phyloP scores from a whole-genome alignment of 2,329 filamentous ascomycete species.

The Pyricularia grisea region DNA sequence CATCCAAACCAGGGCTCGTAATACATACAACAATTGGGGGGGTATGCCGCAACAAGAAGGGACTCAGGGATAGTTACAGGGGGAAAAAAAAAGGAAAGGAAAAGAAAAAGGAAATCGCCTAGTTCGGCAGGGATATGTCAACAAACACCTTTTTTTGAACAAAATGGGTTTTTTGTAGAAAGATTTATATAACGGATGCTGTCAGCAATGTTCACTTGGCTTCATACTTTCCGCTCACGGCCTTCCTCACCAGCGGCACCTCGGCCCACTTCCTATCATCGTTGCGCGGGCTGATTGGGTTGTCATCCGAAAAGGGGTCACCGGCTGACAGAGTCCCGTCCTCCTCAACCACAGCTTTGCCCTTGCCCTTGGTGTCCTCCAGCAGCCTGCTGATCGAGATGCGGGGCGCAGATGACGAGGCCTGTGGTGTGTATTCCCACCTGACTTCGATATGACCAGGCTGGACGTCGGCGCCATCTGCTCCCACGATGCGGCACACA shows the following conservation, averaged over 20 bases:
- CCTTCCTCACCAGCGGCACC: conserved; percentile 55
- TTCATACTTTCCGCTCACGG: conserved; percentile 70
- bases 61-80: not conserved
- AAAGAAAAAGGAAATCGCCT: not conserved
- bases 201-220: conserved; percentile 25
- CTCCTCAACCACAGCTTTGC: conserved; percentile 34
- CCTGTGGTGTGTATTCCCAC: conserved; percentile 43
- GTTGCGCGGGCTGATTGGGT: conserved; percentile 17
- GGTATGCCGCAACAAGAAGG: not conserved
- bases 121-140: not conserved
- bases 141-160: not conserved
- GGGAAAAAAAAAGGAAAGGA: too few species aligned
- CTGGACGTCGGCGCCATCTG: conserved; percentile 17
- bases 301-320: conserved; percentile 64
- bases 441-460: conserved; percentile 70
- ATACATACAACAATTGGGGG: not conserved
- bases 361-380: conserved; percentile 37
- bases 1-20: not conserved
- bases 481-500: conserved; percentile 61
- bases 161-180: not conserved
- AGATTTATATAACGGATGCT: not conserved
- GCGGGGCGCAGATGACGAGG: conserved; percentile 46
- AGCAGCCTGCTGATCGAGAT: conserved; percentile 54
- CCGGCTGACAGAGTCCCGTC: conserved; percentile 32
- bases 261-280: conserved; percentile 48